Evolutionary conservation across 2,329 filamentous ascomycete genomes (phyloP).

Genomic region (Septoria petroselini): DNA sequence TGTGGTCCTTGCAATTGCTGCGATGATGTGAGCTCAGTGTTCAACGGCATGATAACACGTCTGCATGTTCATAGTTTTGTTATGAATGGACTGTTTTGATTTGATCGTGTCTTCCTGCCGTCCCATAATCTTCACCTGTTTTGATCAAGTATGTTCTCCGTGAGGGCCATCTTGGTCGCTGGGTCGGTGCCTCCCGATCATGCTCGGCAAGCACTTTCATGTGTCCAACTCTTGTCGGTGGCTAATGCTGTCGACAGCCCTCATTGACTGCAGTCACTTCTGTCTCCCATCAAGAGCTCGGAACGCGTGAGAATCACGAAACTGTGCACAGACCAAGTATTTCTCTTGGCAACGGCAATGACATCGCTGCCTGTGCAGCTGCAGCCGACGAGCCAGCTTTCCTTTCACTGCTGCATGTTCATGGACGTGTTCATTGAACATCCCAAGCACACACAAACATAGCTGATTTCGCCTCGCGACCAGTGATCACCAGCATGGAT

Average conservation of each 20-base stretch:
- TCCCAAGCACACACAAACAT: too few relatives aligned
- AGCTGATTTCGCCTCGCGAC: constrained; percentile 28
- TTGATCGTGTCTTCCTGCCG: neutral
- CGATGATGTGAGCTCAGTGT: constrained; percentile 8
- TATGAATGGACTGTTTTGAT: neutral
- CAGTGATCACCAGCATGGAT: constrained; percentile 29
- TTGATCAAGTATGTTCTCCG: too few relatives aligned
- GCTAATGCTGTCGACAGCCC: neutral
- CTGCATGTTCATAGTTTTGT: neutral
- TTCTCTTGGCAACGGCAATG: neutral
- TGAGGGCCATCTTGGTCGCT: too few relatives aligned
- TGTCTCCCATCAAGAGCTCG: neutral
- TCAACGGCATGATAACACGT: too few relatives aligned
- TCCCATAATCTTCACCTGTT: too few relatives aligned
- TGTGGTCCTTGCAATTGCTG: constrained; percentile 1
- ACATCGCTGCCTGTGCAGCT: constrained; percentile 3
- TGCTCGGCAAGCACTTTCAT: too few relatives aligned
- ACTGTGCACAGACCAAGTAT: neutral
- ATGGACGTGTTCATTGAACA: too few relatives aligned
- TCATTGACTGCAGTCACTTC: too few relatives aligned
- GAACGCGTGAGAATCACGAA: neutral
- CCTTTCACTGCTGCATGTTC: constrained; percentile 6
- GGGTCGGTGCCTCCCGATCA: too few relatives aligned
- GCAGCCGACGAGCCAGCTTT: constrained; percentile 9
- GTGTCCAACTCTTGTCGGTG: neutral